Base-by-base conservation (phyloP, 75 land plant species). In the Larix kaempferi region DNA sequence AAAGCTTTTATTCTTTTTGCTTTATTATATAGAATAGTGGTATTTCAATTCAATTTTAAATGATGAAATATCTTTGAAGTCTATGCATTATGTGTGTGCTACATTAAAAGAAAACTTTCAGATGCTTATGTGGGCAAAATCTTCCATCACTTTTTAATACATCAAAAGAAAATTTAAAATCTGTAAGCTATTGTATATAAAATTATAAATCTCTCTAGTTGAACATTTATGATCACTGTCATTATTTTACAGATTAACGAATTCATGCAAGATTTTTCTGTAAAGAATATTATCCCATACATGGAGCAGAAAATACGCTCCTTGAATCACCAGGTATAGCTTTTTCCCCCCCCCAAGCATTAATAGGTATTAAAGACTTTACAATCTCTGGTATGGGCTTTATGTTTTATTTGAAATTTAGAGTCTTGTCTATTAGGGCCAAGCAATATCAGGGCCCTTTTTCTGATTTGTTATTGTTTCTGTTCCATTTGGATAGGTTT, bases 301-400 rank as follows among this genome's bases (percentile, higher is more conserved):
- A 95, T 98, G 99, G 99, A 98, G 82, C 99, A 89, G 73, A 98
- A 95, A 75, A 85, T 98, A 56, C 94, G 99, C 26, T 57, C 86
- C 14, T 90, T 98, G 17, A 95, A 98, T 86, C 94, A 95, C 73
- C 99, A 98, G 90, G 99, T 90, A 67, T 76, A 57, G 4, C 35
- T 74, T 25, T 27, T 4, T 23, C 11, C 19, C 52, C 19, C 52
- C 10, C 54, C 54, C 33, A 11, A 49, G 54, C 54, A 49, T 49
- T 49, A 49, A 49, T 49, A 49, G 33, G 41, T 3, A 79, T 54
- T 19, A 0, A 19, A 23, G 22, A 60, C 0, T 19, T 60, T 4
- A 10, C 14, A 27, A n/a, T 8, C n/a, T 41, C 25, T 21, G 3
- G 21, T 7, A 10, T 69, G 21, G 10, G 10, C 54, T 69, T 69